Conservation (phyloP, 768 basidiomycete genomes). For the Exidia glandulosa region DNA sequence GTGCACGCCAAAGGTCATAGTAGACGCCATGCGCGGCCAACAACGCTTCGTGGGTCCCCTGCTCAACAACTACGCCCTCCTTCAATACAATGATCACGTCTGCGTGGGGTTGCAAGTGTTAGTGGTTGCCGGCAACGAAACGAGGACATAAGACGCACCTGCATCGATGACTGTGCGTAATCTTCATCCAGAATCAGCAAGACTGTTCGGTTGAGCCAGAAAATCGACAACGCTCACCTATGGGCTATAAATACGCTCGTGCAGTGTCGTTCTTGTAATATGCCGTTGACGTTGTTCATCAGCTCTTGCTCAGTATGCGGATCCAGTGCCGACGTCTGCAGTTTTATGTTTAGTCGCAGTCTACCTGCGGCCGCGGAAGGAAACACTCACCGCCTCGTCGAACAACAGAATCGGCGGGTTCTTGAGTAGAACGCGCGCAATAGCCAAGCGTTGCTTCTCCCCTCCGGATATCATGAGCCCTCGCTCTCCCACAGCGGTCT, state of each 20-base stretch:
- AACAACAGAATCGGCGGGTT: conserved; percentile 96
- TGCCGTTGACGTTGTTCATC: conserved; percentile 85
- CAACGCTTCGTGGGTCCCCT: conserved; percentile 37
- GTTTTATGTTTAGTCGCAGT: background rate
- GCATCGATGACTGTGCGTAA: conserved; percentile 84
- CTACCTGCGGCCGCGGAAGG: background rate
- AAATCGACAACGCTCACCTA: conserved; percentile 24
- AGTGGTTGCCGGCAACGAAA: conserved; percentile 4
- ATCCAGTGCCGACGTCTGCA: conserved; percentile 88
- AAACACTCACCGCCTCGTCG: conserved; percentile 76
- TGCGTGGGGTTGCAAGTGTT: conserved; percentile 15
- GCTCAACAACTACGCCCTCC: too few species aligned
- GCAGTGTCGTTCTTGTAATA: conserved; percentile 61
- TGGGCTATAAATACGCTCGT: conserved; percentile 98
- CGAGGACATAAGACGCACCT: conserved; percentile 33
- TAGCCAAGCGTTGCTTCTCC: conserved; percentile 94
- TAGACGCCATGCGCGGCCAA: conserved; percentile 62
- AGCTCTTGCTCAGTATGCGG: conserved; percentile 90
- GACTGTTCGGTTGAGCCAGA: background rate
- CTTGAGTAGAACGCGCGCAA: conserved; percentile 85
- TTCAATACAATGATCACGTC: conserved; percentile 77
- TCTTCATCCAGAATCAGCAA: conserved; percentile 11
- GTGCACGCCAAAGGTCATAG: conserved; percentile 72
- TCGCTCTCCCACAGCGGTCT: conserved; percentile 88
- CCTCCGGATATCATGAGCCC: conserved; percentile 98